These are phyloP conservation scores for Globisporangium splendens DNA, from an alignment of 352 stramenopile genomes.

Conservation along the genomic window DNA sequence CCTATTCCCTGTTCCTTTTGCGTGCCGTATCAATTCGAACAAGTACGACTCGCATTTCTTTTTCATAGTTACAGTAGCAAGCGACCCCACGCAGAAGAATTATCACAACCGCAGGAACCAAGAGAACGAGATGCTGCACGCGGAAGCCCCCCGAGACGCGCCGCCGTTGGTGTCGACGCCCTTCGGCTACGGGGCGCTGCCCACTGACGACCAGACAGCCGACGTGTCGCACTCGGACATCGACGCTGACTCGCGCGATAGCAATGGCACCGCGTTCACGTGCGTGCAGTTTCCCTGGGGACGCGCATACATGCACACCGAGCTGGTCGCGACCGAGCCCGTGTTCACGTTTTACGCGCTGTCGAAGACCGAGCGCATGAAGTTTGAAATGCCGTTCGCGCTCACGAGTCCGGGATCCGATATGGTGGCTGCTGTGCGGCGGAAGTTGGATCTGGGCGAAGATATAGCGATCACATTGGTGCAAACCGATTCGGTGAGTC, in stretches of 20 bases:
- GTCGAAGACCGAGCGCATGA: slow-evolving; percentile 50
- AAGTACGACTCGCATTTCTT: no score
- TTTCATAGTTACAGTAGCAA: no score
- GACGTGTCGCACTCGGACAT: slow-evolving; percentile 4
- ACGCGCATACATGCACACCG: slow-evolving; percentile 57
- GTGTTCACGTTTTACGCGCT: slow-evolving; percentile 83
- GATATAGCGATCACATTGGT: slow-evolving; percentile 61
- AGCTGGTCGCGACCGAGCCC: slow-evolving; percentile 49
- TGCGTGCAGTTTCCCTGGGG: slow-evolving; percentile 76
- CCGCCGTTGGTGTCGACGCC: slow-evolving; percentile 53
- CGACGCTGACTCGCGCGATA: slow-evolving; percentile 10
- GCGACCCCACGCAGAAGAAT: no score
- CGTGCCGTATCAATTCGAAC: no score
- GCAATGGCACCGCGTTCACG: slow-evolving; percentile 34
- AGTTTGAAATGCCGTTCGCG: slow-evolving; percentile 63
- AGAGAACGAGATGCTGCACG: slow-evolving; percentile 14
- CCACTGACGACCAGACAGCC: slow-evolving; percentile 17
- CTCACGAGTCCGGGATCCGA: slow-evolving; percentile 47
- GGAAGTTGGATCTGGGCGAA: slow-evolving; percentile 39
- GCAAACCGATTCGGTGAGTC: slow-evolving; percentile 71
- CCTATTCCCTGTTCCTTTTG: no score
- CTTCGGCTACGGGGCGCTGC: slow-evolving; percentile 64
- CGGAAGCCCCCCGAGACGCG: slow-evolving; percentile 14
- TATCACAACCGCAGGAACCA: neutral
- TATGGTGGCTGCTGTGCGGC: slow-evolving; percentile 56